Evolutionary conservation across 192 early-diverging fungal genomes (phyloP).

Genomic region (Backusella psychrophila): DNA sequence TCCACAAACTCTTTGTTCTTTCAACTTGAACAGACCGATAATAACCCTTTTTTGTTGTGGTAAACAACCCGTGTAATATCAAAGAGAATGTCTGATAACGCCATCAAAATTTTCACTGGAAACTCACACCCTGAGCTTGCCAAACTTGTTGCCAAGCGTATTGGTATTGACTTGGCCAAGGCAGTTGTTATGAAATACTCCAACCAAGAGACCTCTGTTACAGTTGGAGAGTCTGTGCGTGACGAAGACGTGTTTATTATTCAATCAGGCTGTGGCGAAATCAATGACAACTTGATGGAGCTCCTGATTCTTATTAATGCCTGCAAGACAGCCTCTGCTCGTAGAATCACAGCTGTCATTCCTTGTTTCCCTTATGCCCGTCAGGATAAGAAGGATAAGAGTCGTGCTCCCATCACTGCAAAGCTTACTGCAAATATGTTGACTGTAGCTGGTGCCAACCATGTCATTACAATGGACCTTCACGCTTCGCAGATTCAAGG

Average conservation of each 20-base stretch:
- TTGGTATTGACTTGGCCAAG: slow-evolving; percentile 91
- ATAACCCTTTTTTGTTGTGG: neutral
- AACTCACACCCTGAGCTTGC: slow-evolving; percentile 96
- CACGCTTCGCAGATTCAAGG: slow-evolving; percentile 95
- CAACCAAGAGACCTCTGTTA: slow-evolving; percentile 85
- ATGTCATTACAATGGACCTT: slow-evolving; percentile 98
- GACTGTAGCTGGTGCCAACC: slow-evolving; percentile 91
- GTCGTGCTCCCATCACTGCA: slow-evolving; percentile 91
- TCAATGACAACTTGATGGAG: slow-evolving; percentile 96
- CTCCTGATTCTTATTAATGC: slow-evolving; percentile 97
- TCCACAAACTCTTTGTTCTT: neutral
- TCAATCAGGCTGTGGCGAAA: slow-evolving; percentile 85
- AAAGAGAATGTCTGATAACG: slow-evolving; percentile 73
- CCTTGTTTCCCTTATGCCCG: slow-evolving; percentile 98
- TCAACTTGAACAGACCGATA: neutral
- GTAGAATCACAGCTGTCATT: slow-evolving; percentile 92
- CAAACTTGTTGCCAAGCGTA: slow-evolving; percentile 87
- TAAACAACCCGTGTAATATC: neutral
- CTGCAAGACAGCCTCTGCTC: slow-evolving; percentile 86
- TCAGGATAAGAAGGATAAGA: slow-evolving; percentile 99
- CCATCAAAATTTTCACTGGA: slow-evolving; percentile 95
- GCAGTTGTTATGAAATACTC: slow-evolving; percentile 95
- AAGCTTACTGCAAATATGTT: slow-evolving; percentile 97
- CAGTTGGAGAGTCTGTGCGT: slow-evolving; percentile 88
- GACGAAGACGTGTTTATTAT: slow-evolving; percentile 96